Evolutionary conservation across 2,329 filamentous ascomycete genomes (phyloP).

Genomic region (Penicillium capsulatum): DNA sequence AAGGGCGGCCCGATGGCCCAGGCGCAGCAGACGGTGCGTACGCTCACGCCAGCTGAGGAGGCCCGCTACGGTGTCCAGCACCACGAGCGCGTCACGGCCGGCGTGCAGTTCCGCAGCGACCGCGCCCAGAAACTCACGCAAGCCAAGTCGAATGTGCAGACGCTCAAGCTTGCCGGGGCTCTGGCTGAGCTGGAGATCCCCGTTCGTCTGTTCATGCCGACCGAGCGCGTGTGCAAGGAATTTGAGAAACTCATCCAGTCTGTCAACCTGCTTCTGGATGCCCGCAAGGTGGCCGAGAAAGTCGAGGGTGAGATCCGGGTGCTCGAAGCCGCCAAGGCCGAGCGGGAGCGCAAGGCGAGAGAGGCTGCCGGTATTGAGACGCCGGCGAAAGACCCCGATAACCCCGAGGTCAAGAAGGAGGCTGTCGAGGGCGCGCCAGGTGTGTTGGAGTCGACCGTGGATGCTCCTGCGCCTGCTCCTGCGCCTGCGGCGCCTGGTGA

Average conservation of each 20-base stretch:
- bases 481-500: slow-evolving; percentile 12
- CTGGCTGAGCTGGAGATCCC: slow-evolving; percentile 48
- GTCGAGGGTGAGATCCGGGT: slow-evolving; percentile 48
- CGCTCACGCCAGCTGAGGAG: slow-evolving; percentile 72
- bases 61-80: slow-evolving; percentile 76
- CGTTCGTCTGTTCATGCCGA: slow-evolving; percentile 47
- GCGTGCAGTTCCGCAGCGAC: slow-evolving; percentile 80
- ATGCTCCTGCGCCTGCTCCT: slow-evolving; percentile 15
- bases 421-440: slow-evolving; percentile 27
- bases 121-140: slow-evolving; percentile 48
- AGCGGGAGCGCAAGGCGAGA: slow-evolving; percentile 32
- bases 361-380: slow-evolving; percentile 26
- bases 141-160: slow-evolving; percentile 50
- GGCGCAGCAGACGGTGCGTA: slow-evolving; percentile 57
- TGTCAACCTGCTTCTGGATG: slow-evolving; percentile 47
- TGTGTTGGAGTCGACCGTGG: slow-evolving; percentile 15
- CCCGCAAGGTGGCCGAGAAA: slow-evolving; percentile 47
- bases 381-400: slow-evolving; percentile 13
- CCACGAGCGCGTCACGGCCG: slow-evolving; percentile 78
- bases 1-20: slow-evolving; percentile 36
- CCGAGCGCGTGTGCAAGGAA: slow-evolving; percentile 47
- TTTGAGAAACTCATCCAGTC: slow-evolving; percentile 48
- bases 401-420: slow-evolving; percentile 35
- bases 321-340: slow-evolving; percentile 41
- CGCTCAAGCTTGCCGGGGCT: slow-evolving; percentile 46